These are phyloP conservation scores for Fusarium succisae DNA, from an alignment of 2,329 filamentous ascomycete species.

Conservation along the genomic window DNA sequence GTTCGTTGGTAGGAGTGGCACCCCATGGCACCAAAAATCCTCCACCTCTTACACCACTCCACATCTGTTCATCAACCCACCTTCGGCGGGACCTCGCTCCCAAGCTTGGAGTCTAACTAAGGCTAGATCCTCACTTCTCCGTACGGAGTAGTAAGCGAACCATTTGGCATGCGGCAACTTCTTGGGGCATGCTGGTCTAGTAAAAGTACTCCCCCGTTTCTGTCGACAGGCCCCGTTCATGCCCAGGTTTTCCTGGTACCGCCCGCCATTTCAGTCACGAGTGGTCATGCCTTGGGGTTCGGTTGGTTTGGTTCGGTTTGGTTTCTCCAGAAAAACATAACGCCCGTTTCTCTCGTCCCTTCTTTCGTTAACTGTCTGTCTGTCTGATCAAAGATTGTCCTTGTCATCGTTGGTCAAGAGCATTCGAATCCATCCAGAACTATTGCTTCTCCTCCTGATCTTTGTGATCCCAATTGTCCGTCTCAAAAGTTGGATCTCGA, in stretches of 20 bases:
- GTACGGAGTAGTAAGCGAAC: conserved; percentile 42
- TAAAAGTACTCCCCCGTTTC: conserved; percentile 31
- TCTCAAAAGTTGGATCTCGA: conserved; percentile 4
- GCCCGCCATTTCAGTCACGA: conserved; percentile 41
- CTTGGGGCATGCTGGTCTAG: conserved; percentile 33
- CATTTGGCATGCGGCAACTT: conserved; percentile 41
- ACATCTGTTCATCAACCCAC: conserved; percentile 44
- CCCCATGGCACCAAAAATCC: conserved; percentile 35
- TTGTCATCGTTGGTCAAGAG: background rate
- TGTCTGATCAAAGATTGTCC: conserved; percentile 5
- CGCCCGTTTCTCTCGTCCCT: conserved; percentile 28
- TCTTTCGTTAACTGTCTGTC: conserved; percentile 17
- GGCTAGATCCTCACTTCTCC: conserved; percentile 39
- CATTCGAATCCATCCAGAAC: background rate
- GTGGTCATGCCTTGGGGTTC: conserved; percentile 19
- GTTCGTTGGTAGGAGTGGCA: conserved; percentile 24
- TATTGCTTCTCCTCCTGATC: background rate
- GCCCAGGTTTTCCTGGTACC: conserved; percentile 1
- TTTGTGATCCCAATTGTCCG: background rate
- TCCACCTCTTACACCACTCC: conserved; percentile 42
- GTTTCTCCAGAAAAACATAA: conserved; percentile 38
- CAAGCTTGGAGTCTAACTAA: conserved; percentile 37
- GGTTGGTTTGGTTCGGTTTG: background rate
- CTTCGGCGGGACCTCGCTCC: conserved; percentile 45
- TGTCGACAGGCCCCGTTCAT: conserved; percentile 24